Conservation (phyloP, 2,329 filamentous ascomycete species). For the Pseudogymnoascus sp. region DNA sequence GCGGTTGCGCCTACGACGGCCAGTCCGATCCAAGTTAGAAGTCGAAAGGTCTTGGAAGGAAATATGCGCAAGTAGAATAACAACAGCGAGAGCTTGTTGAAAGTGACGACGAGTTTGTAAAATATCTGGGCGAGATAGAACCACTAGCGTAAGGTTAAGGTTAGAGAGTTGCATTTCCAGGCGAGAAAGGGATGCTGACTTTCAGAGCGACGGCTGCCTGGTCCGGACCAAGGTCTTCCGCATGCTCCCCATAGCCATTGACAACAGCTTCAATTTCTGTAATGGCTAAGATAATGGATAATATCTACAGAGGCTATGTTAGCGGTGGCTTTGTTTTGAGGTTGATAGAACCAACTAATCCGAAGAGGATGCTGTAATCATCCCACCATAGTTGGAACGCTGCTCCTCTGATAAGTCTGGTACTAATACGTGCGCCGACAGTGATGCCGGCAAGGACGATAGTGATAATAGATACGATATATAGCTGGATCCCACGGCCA, state of each 20-base stretch:
- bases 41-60: constrained; percentile 25
- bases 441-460: neutral
- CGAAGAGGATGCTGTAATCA: neutral
- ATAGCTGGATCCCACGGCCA: neutral
- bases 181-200: neutral
- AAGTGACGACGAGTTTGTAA: constrained; percentile 33
- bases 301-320: neutral
- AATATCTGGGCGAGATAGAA: constrained; percentile 31
- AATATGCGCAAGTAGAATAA: constrained; percentile 39
- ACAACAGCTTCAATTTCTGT: neutral
- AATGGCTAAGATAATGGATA: neutral
- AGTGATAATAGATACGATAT: neutral
- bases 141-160: constrained; percentile 17
- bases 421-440: neutral
- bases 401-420: neutral
- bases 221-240: neutral
- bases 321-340: neutral
- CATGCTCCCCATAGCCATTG: neutral
- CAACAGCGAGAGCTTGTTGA: constrained; percentile 36
- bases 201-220: neutral
- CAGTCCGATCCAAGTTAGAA: constrained; percentile 29
- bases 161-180: neutral
- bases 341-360: neutral
- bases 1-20: constrained; percentile 28
- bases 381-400: neutral